Base-by-base conservation (phyloP, 2,329 filamentous ascomycete genomes). In the Trichophyton benhamiae region DNA sequence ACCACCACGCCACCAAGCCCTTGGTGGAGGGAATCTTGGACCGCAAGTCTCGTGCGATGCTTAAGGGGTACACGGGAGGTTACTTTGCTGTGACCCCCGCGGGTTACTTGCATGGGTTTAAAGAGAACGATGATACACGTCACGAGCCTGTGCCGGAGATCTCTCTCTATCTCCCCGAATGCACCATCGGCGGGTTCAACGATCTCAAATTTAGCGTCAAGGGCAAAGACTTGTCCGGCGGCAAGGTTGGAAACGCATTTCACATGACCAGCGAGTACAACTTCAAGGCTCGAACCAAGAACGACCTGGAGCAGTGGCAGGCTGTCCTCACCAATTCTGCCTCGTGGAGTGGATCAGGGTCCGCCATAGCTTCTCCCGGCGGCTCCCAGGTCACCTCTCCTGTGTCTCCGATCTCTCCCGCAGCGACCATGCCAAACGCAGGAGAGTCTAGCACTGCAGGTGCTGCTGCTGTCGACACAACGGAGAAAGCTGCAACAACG, bases 31-130 rank as follows among this genome's bases (percentile, higher is more conserved):
- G 94, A 44, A 87, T 84, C 0, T 82, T 99, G 57, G 90, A 96
- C 78, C 87, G 90, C 71, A 97, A 96, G 77, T 90, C 87, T 64
- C 88, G 91, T 68, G 88, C 95, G 74, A 86, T 95, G 75, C 84
- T 83, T 68, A 81, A 87, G 75, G 87, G 87, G 62, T 94, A 89
- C 75, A 86, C 84, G 65, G 83, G 88, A 0, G 84, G 83, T 61
- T 96, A 95, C 80, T 99, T 96, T 71, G 92, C 94, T 61, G 84
- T 97, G 57, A 95, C 91, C 0, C 88, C 90, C 0, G 83, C 88
- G 62, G 90, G 89, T 70, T 99, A 87, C 76, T 77, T 99, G 62
- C 94, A 99, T 77, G 91, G 96, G 75, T 99, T 95, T 81, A 95
- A 95, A 77, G 91, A 95, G 70, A 87, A 89, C 71, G 92, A 97